A percentile compares a stretch with the other conserved stretches of the same genome.
Conservation (phyloP, 2,329 filamentous ascomycete genomes). For the Penicillium paneum region DNA sequence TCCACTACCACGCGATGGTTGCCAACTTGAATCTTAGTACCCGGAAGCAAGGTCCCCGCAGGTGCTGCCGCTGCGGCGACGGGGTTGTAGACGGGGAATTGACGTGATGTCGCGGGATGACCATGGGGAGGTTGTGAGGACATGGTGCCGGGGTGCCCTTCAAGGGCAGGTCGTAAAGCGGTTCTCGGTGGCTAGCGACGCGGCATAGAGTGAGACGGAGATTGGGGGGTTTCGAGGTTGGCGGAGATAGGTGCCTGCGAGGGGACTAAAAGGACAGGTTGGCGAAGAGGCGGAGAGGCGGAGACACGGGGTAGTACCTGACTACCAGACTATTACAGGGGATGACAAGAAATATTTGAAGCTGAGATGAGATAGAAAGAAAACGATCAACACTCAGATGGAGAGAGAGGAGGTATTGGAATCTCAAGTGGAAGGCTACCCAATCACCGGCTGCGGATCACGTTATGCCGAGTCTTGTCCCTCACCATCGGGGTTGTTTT, state of each 20-base stretch:
- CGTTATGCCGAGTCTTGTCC: conserved; percentile 14
- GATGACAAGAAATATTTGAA: conserved; percentile 2
- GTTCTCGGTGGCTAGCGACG: conserved; percentile 16
- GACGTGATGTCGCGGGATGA: conserved; percentile 29
- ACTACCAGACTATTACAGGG: conserved; percentile 21
- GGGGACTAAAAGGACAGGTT: conserved; percentile 14
- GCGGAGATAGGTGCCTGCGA: conserved; percentile 4
- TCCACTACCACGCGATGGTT: conserved; percentile 90
- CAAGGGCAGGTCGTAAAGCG: conserved; percentile 22
- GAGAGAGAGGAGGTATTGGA: conserved; percentile 12
- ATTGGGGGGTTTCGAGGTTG: conserved; percentile 10
- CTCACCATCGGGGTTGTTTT: not conserved
- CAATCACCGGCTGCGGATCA: conserved; percentile 27
- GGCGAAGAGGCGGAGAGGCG: conserved; percentile 18
- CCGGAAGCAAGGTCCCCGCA: conserved; percentile 85
- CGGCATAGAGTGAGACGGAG: conserved; percentile 22
- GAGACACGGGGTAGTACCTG: conserved; percentile 20
- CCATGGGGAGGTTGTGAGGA: conserved; percentile 33
- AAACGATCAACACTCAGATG: conserved; percentile 5
- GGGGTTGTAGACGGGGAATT: conserved; percentile 34
- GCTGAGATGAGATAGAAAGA: conserved; percentile 8
- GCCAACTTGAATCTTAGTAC: conserved; percentile 96
- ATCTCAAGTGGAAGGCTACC: conserved; percentile 20
- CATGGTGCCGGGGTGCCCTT: conserved; percentile 32
- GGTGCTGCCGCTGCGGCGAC: conserved; percentile 44